Percentiles rank a stretch among this genome's conserved stretches.
Evolutionary conservation across 192 early-diverging fungal species (phyloP).

Genomic region (Martensiomyces pterosporus): DNA sequence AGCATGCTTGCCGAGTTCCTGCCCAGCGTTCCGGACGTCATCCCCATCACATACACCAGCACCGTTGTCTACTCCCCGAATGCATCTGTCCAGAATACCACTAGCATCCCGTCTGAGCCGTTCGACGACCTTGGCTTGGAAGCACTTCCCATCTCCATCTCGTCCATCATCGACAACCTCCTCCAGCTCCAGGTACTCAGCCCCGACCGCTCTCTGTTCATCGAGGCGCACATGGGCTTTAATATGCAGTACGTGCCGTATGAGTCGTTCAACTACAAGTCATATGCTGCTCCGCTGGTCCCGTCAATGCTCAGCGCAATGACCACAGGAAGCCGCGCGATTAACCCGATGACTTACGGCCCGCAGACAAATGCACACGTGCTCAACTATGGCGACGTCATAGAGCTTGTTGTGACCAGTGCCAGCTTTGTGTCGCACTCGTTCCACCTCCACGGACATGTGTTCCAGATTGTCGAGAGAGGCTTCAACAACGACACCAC

Average conservation of each 20-base stretch:
- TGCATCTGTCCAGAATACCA: constrained; percentile 8
- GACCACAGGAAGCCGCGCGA: constrained; percentile 51
- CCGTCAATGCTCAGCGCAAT: constrained; percentile 63
- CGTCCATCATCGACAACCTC: no score
- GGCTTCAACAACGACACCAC: constrained; percentile 30
- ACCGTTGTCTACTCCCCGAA: constrained; percentile 45
- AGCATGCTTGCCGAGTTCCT: constrained; percentile 68
- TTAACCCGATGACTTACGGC: constrained; percentile 60
- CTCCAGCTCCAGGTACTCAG: no score
- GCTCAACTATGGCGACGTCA: constrained; percentile 54
- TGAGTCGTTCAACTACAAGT: constrained; percentile 68
- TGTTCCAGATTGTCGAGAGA: constrained; percentile 71
- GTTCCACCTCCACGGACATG: constrained; percentile 83
- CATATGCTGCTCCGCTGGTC: constrained; percentile 57
- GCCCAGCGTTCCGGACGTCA: constrained; percentile 53
- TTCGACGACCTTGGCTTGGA: constrained; percentile 50
- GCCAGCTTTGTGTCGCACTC: constrained; percentile 59
- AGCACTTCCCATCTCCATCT: constrained; percentile 52
- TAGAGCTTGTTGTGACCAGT: constrained; percentile 73
- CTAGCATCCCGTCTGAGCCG: constrained; percentile 16
- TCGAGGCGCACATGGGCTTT: constrained; percentile 59
- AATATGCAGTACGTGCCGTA: constrained; percentile 61
- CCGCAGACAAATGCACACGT: no score
- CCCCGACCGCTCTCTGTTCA: constrained; percentile 47
- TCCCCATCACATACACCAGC: constrained; percentile 50